phyloP scores from a whole-genome alignment of 2,329 filamentous ascomycete species.

The Lomentospora prolificans region DNA sequence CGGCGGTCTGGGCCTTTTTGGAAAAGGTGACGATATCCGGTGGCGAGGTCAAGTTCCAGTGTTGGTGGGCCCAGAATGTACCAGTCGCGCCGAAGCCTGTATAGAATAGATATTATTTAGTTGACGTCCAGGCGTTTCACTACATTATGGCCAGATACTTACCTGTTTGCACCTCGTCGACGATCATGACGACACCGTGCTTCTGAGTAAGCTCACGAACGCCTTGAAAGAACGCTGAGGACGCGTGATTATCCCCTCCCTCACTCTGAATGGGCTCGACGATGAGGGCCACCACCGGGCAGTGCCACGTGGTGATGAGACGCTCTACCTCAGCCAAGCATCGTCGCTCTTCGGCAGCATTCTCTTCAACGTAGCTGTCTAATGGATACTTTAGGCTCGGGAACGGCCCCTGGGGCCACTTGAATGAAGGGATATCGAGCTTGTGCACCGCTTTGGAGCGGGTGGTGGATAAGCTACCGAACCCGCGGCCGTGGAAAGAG shows the following conservation, averaged over 20 bases:
- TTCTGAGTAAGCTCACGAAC: conserved; percentile 70
- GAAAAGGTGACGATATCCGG: conserved; percentile 93
- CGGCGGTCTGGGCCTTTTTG: conserved; percentile 90
- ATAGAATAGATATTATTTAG: no score
- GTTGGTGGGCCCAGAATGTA: conserved; percentile 94
- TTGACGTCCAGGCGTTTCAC: no score
- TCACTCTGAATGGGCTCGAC: conserved; percentile 91
- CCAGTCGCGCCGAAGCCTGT: conserved; percentile 75
- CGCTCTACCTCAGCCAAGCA: conserved; percentile 77
- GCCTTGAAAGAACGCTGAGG: conserved; percentile 74
- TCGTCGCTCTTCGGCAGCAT: conserved; percentile 69
- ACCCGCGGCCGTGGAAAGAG: conserved; percentile 83
- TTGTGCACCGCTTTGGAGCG: conserved; percentile 93
- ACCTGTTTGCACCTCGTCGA: conserved; percentile 86
- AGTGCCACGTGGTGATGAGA: conserved; percentile 68
- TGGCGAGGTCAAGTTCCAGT: conserved; percentile 72
- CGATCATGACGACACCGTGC: conserved; percentile 74
- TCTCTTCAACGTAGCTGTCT: conserved; percentile 68
- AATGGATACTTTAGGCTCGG: conserved; percentile 80
- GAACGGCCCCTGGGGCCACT: conserved; percentile 90
- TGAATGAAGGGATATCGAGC: conserved; percentile 86
- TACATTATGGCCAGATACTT: no score
- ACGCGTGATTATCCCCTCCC: conserved; percentile 90
- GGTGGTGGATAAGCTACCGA: conserved; percentile 78
- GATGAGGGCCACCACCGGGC: conserved; percentile 71